Conservation (phyloP, 176 grass and related monocot species). For the sorghum (Sorghum bicolor) region DNA sequence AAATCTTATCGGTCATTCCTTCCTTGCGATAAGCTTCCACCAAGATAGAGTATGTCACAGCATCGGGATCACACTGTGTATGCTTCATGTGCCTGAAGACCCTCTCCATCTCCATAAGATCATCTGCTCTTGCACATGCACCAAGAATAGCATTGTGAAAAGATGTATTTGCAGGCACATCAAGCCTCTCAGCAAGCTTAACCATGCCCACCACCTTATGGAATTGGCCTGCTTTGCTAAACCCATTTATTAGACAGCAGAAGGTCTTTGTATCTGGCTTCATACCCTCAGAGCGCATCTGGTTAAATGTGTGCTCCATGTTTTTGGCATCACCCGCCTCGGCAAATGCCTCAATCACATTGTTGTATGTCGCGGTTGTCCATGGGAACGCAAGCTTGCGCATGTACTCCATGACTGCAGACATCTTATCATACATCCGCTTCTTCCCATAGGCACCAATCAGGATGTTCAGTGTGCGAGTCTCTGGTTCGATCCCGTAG, state of each 20-base stretch:
- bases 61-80: slow-evolving; percentile 55
- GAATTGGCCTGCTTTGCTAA: slow-evolving; percentile 76
- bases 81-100: slow-evolving; percentile 88
- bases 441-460: slow-evolving; percentile 90
- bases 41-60: slow-evolving; percentile 58
- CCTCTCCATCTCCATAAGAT: slow-evolving; percentile 96
- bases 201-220: slow-evolving; percentile 89
- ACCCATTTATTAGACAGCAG: slow-evolving; percentile 83
- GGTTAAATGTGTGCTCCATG: slow-evolving; percentile 89
- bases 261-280: slow-evolving; percentile 88
- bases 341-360: slow-evolving; percentile 87
- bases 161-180: slow-evolving; percentile 45
- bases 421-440: slow-evolving; percentile 91
- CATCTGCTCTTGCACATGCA: slow-evolving; percentile 79
- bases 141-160: slow-evolving; percentile 70
- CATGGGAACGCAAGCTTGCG: slow-evolving; percentile 76
- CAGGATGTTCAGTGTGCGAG: slow-evolving; percentile 88
- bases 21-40: slow-evolving; percentile 81
- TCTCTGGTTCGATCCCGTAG: slow-evolving; percentile 86
- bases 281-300: slow-evolving; percentile 89
- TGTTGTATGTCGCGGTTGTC: slow-evolving; percentile 94
- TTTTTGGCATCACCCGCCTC: slow-evolving; percentile 70
- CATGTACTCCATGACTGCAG: slow-evolving; percentile 97
- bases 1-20: slow-evolving; percentile 96
- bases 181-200: slow-evolving; percentile 78